Conservation (phyloP, 345 rosid genomes). For the Erodium maritimum region DNA sequence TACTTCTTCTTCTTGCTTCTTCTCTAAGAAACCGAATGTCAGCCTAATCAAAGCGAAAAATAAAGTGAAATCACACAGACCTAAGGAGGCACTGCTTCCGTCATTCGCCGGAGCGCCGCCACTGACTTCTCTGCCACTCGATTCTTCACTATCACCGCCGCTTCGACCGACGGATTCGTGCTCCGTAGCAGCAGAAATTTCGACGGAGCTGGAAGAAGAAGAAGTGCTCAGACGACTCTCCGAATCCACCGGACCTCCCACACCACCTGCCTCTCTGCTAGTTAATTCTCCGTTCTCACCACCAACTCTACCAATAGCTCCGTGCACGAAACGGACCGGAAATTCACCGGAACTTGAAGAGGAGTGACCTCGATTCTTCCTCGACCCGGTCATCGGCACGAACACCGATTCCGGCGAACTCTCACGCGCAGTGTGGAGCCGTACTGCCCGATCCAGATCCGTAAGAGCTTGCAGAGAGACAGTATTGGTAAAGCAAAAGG, state of each 20-base stretch:
- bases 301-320: slow-evolving; percentile 11
- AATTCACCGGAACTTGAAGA: slow-evolving; percentile 29
- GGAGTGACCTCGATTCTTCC: slow-evolving; percentile 25
- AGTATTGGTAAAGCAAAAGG: not conserved
- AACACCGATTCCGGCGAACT: slow-evolving; percentile 11
- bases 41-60: not conserved
- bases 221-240: not conserved
- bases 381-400: slow-evolving; percentile 34
- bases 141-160: slow-evolving; percentile 4
- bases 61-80: not conserved
- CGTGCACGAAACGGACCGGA: slow-evolving; percentile 25
- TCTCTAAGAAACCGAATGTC: not conserved
- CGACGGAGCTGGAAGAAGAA: not conserved
- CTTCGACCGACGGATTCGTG: not conserved
- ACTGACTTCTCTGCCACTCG: slow-evolving; percentile 16
- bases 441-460: slow-evolving; percentile 39
- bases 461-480: not conserved
- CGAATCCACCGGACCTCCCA: slow-evolving; percentile 12
- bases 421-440: slow-evolving; percentile 3
- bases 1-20: not conserved
- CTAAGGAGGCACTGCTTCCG: slow-evolving; percentile 1
- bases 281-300: slow-evolving; percentile 23
- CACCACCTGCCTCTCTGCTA: slow-evolving; percentile 8
- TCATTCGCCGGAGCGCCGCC: not conserved
- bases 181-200: not conserved